These are phyloP conservation scores for Penicillium atrosanguineum DNA, from an alignment of 495 filamentous ascomycete genomes.

Conservation along the genomic window DNA sequence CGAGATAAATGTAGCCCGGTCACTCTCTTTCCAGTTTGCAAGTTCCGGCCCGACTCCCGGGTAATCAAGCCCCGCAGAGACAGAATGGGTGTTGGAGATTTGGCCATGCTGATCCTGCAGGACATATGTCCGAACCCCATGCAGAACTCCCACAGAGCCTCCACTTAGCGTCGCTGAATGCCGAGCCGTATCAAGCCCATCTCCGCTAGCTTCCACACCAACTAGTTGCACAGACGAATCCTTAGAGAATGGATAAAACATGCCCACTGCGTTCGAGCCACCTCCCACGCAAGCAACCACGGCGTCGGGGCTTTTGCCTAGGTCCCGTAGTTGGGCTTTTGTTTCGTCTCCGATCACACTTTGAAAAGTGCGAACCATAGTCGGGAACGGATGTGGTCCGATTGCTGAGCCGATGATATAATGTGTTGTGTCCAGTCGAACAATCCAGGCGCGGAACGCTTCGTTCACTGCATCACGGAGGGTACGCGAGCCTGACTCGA, in stretches of 20 bases:
- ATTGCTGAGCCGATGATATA: slow-evolving; percentile 95
- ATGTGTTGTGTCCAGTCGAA: slow-evolving; percentile 78
- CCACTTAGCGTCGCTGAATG: slow-evolving; percentile 82
- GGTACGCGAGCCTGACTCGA: slow-evolving; percentile 77
- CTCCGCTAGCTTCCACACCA: slow-evolving; percentile 78
- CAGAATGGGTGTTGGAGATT: slow-evolving; percentile 84
- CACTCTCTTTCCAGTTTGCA: slow-evolving; percentile 79
- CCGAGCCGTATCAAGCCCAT: slow-evolving; percentile 71
- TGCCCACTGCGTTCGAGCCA: slow-evolving; percentile 83
- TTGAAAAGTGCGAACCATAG: slow-evolving; percentile 95
- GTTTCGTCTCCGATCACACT: slow-evolving; percentile 90
- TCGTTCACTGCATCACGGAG: slow-evolving; percentile 93
- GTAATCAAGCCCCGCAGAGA: slow-evolving; percentile 92
- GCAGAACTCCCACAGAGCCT: slow-evolving; percentile 83
- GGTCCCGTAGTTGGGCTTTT: slow-evolving; percentile 66
- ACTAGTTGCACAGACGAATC: slow-evolving; percentile 80
- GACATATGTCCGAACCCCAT: slow-evolving; percentile 89
- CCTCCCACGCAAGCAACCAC: slow-evolving; percentile 97
- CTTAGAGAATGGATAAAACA: slow-evolving; percentile 92
- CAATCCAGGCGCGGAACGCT: slow-evolving; percentile 83
- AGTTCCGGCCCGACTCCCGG: slow-evolving; percentile 92
- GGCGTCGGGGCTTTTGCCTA: slow-evolving; percentile 86
- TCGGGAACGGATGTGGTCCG: slow-evolving; percentile 92
- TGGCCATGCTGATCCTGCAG: slow-evolving; percentile 85
- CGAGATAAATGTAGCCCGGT: slow-evolving; percentile 79